phyloP scores from a whole-genome alignment of 2,329 filamentous ascomycete genomes.

The Diaporthe vaccinii region DNA sequence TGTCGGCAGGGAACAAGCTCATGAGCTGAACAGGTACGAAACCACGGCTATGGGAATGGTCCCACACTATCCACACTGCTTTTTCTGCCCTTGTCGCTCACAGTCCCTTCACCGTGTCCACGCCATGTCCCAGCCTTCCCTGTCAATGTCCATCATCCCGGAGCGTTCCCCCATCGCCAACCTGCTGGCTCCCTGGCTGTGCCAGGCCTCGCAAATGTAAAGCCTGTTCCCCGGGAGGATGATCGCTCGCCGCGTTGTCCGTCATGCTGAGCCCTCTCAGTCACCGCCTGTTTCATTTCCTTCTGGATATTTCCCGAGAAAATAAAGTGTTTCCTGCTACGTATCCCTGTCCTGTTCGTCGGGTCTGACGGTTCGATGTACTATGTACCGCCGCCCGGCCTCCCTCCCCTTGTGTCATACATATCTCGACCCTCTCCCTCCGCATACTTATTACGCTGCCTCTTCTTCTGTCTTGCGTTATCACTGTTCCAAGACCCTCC shows the following conservation, averaged over 20 bases:
- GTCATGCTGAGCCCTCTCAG: slow-evolving; percentile 38
- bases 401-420: slow-evolving; percentile 40
- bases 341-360: slow-evolving; percentile 37
- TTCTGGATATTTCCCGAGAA: slow-evolving; percentile 40
- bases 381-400: slow-evolving; percentile 34
- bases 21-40: slow-evolving; percentile 35
- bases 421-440: slow-evolving; percentile 40
- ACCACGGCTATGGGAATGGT: slow-evolving; percentile 38
- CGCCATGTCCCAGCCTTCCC: slow-evolving; percentile 34
- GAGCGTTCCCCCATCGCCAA: slow-evolving; percentile 41
- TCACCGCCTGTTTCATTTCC: slow-evolving; percentile 43
- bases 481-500: slow-evolving; percentile 9
- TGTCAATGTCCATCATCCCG: slow-evolving; percentile 42
- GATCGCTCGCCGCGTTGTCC: slow-evolving; percentile 40
- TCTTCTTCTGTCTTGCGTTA: slow-evolving; percentile 17
- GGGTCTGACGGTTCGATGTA: slow-evolving; percentile 35
- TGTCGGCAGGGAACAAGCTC: slow-evolving; percentile 35
- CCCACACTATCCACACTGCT: slow-evolving; percentile 40
- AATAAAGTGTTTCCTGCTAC: slow-evolving; percentile 40
- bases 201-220: slow-evolving; percentile 39
- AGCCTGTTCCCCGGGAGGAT: slow-evolving; percentile 41
- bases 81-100: slow-evolving; percentile 35
- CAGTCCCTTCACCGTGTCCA: slow-evolving; percentile 40
- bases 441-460: slow-evolving; percentile 36
- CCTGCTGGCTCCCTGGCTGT: slow-evolving; percentile 40